These are phyloP conservation scores for Warburgia ugandensis DNA, from an alignment of 164 flowering plant genomes.

Conservation along the genomic window DNA sequence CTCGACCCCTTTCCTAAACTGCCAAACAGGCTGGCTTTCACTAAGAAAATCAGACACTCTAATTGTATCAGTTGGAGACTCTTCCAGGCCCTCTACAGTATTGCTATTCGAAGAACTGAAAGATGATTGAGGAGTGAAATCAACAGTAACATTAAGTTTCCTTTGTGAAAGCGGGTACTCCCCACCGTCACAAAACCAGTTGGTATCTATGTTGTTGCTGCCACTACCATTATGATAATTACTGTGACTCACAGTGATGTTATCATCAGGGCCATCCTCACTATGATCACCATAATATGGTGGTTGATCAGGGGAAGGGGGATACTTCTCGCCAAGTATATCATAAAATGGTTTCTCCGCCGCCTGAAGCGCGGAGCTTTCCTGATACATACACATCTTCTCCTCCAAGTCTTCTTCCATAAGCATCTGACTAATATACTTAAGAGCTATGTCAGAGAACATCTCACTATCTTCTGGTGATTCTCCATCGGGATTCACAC, in stretches of 20 bases:
- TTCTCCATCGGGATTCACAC: conserved; percentile 32
- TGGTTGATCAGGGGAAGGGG: conserved; percentile 51
- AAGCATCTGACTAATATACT: conserved; percentile 68
- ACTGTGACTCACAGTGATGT: neutral
- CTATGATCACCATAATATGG: conserved; percentile 17
- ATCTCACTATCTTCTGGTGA: conserved; percentile 52
- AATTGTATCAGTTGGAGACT: conserved; percentile 39
- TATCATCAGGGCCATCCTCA: conserved; percentile 16
- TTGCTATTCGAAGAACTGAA: conserved; percentile 30
- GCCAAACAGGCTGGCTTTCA: conserved; percentile 47
- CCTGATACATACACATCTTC: conserved; percentile 63
- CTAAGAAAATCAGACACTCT: conserved; percentile 28
- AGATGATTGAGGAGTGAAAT: conserved; percentile 25
- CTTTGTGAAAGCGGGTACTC: conserved; percentile 15
- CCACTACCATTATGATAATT: conserved; percentile 8
- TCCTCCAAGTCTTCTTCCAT: conserved; percentile 96
- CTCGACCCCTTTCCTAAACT: conserved; percentile 61
- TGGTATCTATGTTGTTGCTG: conserved; percentile 10
- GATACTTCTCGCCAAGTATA: conserved; percentile 60
- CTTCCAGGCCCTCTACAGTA: conserved; percentile 31
- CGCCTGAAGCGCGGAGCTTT: conserved; percentile 72
- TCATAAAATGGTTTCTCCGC: conserved; percentile 80
- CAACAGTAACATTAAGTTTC: conserved; percentile 4
- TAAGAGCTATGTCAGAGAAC: conserved; percentile 62
- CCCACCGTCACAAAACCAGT: conserved; percentile 14